Evolutionary conservation across 306 rosid species (phyloP).

Genomic region (Cucurbita argyrosperma): DNA sequence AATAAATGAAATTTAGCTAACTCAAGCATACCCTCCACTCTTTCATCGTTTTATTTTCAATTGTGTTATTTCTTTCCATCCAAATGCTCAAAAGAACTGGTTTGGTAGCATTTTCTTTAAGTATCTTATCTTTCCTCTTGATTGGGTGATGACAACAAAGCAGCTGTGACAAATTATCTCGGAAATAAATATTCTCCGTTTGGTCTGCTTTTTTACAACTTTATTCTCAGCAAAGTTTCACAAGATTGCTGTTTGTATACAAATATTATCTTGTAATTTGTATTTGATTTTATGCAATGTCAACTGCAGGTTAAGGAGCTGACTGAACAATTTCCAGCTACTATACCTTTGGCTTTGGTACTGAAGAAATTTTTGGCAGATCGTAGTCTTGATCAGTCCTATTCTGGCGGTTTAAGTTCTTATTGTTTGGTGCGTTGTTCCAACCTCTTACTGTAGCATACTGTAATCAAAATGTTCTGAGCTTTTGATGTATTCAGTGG

Average conservation of each 20-base stretch:
- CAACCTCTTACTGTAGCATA: slow-evolving; percentile 2
- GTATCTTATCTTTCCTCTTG: no score
- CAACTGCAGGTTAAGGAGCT: slow-evolving; percentile 59
- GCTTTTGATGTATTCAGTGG: background rate
- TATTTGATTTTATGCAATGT: background rate
- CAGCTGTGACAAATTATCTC: background rate
- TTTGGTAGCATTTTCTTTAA: no score
- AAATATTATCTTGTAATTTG: background rate
- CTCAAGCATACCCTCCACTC: no score
- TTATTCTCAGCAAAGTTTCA: background rate
- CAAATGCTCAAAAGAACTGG: no score
- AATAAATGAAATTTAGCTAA: no score
- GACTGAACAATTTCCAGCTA: slow-evolving; percentile 90
- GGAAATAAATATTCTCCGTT: background rate
- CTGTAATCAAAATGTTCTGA: background rate
- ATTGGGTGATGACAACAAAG: no score
- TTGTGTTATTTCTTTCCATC: no score
- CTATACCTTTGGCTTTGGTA: slow-evolving; percentile 80
- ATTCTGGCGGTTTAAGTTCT: slow-evolving; percentile 97
- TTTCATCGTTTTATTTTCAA: no score
- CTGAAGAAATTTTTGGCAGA: slow-evolving; percentile 87
- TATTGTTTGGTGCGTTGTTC: slow-evolving; percentile 74
- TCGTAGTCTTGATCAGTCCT: slow-evolving; percentile 92
- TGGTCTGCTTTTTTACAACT: background rate
- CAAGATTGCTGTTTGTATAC: background rate